phyloP scores from a whole-genome alignment of 805 yeast genomes.

The Saccharomycopsis sp. region DNA sequence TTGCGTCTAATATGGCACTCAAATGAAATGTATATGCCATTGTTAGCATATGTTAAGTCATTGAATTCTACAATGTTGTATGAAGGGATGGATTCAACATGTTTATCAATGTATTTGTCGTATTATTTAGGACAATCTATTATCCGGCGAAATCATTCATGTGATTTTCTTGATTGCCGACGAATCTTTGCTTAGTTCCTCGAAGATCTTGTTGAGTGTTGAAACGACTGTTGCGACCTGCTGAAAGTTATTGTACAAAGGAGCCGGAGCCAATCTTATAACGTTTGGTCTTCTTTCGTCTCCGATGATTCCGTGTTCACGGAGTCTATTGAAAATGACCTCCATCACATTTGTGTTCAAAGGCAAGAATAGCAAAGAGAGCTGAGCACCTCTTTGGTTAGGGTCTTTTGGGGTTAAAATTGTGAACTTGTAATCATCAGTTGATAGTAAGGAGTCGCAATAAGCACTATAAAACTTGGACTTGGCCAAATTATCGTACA shows the following conservation, averaged over 20 bases:
- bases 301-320: constrained; percentile 57
- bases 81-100: neutral
- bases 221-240: constrained; percentile 49
- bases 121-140: neutral
- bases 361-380: constrained; percentile 65
- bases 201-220: constrained; percentile 38
- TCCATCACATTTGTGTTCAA: constrained; percentile 50
- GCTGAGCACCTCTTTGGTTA: constrained; percentile 69
- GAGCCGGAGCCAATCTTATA: constrained; percentile 82
- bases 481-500: constrained; percentile 40
- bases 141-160: too few species aligned
- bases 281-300: constrained; percentile 91
- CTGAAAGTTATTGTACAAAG: constrained; percentile 69
- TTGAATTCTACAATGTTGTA: too few species aligned
- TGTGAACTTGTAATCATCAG: constrained; percentile 39
- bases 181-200: neutral
- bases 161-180: neutral
- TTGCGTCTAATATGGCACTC: too few species aligned
- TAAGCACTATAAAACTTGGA: constrained; percentile 41
- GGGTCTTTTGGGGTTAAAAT: constrained; percentile 67
- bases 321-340: constrained; percentile 42
- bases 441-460: constrained; percentile 21
- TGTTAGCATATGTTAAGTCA: too few species aligned
- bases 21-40: too few species aligned
- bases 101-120: neutral